Percentiles rank a stretch among this genome's conserved stretches.
Evolutionary conservation across 176 grass and related monocot species (phyloP).

Genomic region (Aegilops longissima): DNA sequence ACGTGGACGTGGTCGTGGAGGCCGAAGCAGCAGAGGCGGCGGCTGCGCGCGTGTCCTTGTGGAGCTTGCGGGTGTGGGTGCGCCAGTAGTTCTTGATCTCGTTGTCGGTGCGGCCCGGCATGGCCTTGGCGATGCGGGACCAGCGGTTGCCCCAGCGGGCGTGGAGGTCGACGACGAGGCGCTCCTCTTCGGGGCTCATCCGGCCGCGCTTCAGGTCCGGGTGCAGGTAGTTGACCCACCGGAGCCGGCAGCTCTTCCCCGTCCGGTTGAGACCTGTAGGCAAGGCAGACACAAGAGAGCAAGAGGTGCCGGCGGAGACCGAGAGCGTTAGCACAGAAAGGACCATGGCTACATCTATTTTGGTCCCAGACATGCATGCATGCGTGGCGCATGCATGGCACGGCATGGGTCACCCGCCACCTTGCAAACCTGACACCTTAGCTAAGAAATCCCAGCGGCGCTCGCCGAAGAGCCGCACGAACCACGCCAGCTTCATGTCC

Average conservation of each 20-base stretch:
- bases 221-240: slow-evolving; percentile 79
- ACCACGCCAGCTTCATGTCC: slow-evolving; percentile 57
- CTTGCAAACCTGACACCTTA: slow-evolving; percentile 76
- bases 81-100: slow-evolving; percentile 90
- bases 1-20: slow-evolving; percentile 19
- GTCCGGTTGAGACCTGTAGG: slow-evolving; percentile 55
- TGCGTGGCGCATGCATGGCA: background rate
- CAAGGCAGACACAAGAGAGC: slow-evolving; percentile 7
- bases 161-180: slow-evolving; percentile 56
- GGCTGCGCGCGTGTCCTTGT: slow-evolving; percentile 9
- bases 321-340: slow-evolving; percentile 9
- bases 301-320: background rate
- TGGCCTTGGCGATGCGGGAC: slow-evolving; percentile 54
- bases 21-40: background rate
- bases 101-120: slow-evolving; percentile 71
- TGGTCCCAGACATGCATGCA: background rate
- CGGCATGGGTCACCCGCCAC: slow-evolving; percentile 32
- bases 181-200: slow-evolving; percentile 62
- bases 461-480: slow-evolving; percentile 65
- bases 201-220: slow-evolving; percentile 64
- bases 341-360: background rate
- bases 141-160: slow-evolving; percentile 57
- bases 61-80: slow-evolving; percentile 52
- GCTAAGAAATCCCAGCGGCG: slow-evolving; percentile 80
- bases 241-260: slow-evolving; percentile 70